A percentile compares a stretch with the other conserved stretches of the same genome.
Conservation (phyloP, 805 yeast genomes). For the Brettanomyces naardenensis region DNA sequence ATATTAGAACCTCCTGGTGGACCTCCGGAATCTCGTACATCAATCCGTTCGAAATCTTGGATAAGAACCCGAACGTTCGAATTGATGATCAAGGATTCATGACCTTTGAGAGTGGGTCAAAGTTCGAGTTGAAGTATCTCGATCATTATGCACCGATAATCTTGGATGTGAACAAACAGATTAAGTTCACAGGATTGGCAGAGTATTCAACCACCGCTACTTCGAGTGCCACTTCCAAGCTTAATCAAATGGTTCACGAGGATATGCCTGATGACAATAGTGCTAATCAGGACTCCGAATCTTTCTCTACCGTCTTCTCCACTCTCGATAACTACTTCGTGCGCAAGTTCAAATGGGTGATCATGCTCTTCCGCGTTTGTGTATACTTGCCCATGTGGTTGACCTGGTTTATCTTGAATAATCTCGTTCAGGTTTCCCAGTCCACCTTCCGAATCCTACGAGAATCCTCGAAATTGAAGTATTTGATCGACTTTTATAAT, state of each 20-base stretch:
- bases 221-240: background rate
- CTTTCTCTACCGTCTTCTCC: background rate
- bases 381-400: slow-evolving; percentile 60
- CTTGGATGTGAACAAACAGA: slow-evolving; percentile 41
- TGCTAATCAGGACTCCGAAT: slow-evolving; percentile 12
- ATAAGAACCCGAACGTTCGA: slow-evolving; percentile 23
- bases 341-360: slow-evolving; percentile 39
- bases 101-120: slow-evolving; percentile 28
- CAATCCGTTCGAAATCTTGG: slow-evolving; percentile 48
- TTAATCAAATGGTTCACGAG: slow-evolving; percentile 14
- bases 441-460: slow-evolving; percentile 22
- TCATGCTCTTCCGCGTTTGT: slow-evolving; percentile 35
- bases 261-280: slow-evolving; percentile 20
- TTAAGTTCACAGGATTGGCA: slow-evolving; percentile 23
- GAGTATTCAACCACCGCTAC: slow-evolving; percentile 7
- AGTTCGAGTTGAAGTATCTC: slow-evolving; percentile 35
- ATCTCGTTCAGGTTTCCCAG: slow-evolving; percentile 30
- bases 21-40: slow-evolving; percentile 60
- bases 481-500: slow-evolving; percentile 12
- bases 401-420: slow-evolving; percentile 41
- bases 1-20: slow-evolving; percentile 77
- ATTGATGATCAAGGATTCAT: slow-evolving; percentile 37
- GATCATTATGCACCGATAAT: slow-evolving; percentile 50
- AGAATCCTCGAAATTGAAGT: slow-evolving; percentile 21
- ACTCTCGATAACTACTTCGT: background rate